These are phyloP conservation scores for Brassica hybrid DNA, from an alignment of 441 rosid species.

Conservation along the genomic window DNA sequence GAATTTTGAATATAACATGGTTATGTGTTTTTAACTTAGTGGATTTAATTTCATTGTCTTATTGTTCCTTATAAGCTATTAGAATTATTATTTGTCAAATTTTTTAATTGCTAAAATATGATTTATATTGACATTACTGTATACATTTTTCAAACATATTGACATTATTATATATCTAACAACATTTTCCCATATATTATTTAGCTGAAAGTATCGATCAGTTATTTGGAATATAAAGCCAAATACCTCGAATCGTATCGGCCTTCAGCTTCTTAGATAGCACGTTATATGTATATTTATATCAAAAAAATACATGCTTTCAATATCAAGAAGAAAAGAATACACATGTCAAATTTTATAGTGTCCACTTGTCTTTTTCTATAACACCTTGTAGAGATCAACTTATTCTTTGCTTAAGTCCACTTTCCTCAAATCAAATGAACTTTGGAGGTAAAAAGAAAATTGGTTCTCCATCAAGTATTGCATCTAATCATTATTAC, in stretches of 20 bases:
- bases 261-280: slow-evolving; percentile 3
- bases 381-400: too few species aligned
- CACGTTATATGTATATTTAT: too few species aligned
- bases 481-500: too few species aligned
- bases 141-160: too few species aligned
- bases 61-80: slow-evolving; percentile 4
- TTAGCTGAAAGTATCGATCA: background rate
- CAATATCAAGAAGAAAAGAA: too few species aligned
- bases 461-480: too few species aligned
- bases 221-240: background rate
- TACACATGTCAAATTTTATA: background rate
- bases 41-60: background rate
- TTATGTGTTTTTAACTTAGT: background rate
- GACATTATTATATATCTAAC: background rate
- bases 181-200: background rate
- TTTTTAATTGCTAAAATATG: background rate
- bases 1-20: background rate
- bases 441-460: too few species aligned
- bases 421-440: too few species aligned
- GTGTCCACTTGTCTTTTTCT: too few species aligned
- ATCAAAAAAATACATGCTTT: too few species aligned
- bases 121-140: background rate
- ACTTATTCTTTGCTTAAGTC: too few species aligned
- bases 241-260: background rate
- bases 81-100: background rate